Evolutionary conservation across 2,329 filamentous ascomycete species (phyloP).

Genomic region (Aspergillus melleus): DNA sequence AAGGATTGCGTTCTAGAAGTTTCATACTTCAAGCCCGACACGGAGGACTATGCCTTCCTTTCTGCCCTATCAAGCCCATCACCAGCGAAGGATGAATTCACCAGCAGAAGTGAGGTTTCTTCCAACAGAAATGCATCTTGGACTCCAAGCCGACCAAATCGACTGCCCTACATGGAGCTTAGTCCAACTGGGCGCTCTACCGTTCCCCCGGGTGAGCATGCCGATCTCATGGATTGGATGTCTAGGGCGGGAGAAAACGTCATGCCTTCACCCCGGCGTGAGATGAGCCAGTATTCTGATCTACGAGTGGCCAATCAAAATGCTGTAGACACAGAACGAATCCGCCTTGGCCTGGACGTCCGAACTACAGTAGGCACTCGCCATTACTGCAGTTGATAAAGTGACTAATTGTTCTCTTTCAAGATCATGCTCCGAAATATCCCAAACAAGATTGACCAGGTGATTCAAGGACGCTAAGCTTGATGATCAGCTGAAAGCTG

Average conservation of each 20-base stretch:
- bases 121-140: slow-evolving; percentile 16
- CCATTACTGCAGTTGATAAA: not conserved
- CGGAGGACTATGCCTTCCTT: slow-evolving; percentile 18
- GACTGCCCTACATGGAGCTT: slow-evolving; percentile 31
- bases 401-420: not conserved
- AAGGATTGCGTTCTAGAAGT: slow-evolving; percentile 35
- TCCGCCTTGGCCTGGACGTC: slow-evolving; percentile 65
- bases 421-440: slow-evolving; percentile 95
- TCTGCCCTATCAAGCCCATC: slow-evolving; percentile 14
- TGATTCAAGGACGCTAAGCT: slow-evolving; percentile 24
- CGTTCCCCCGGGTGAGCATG: slow-evolving; percentile 37
- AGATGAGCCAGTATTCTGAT: slow-evolving; percentile 28
- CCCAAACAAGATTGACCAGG: slow-evolving; percentile 79
- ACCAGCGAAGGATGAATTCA: slow-evolving; percentile 16
- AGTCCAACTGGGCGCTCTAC: slow-evolving; percentile 44
- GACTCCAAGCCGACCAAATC: slow-evolving; percentile 14
- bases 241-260: slow-evolving; percentile 29
- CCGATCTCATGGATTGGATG: slow-evolving; percentile 33
- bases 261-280: slow-evolving; percentile 30
- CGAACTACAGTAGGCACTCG: slow-evolving; percentile 65
- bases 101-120: slow-evolving; percentile 17
- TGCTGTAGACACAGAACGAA: slow-evolving; percentile 45
- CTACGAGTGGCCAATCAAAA: slow-evolving; percentile 42
- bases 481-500: not conserved
- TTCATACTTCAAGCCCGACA: slow-evolving; percentile 32